These are phyloP conservation scores for Euclidium syriacum DNA, from an alignment of 345 rosid species.

Conservation along the genomic window DNA sequence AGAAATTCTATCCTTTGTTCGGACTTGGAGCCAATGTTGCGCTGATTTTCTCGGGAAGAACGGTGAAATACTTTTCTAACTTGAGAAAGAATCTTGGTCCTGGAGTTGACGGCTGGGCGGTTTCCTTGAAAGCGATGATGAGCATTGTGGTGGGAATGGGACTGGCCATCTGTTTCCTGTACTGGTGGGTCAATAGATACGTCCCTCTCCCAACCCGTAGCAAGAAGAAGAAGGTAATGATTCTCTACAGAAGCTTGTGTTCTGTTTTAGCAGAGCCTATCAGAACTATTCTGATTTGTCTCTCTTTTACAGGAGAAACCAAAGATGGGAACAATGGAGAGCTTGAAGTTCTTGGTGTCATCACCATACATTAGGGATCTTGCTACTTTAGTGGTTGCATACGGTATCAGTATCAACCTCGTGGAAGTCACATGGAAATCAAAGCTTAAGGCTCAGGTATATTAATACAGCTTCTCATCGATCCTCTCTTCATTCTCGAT, in stretches of 20 bases:
- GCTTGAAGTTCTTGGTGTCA: slow-evolving; percentile 91
- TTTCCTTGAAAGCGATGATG: slow-evolving; percentile 96
- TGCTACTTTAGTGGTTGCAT: slow-evolving; percentile 95
- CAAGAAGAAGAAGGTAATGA: slow-evolving; percentile 88
- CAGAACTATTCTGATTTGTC: slow-evolving; percentile 10
- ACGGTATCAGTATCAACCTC: slow-evolving; percentile 96
- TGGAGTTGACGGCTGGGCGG: slow-evolving; percentile 98
- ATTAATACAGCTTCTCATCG: background rate
- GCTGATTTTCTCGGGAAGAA: slow-evolving; percentile 87
- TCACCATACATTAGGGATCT: slow-evolving; percentile 88
- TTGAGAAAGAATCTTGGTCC: slow-evolving; percentile 85
- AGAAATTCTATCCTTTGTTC: slow-evolving; percentile 85
- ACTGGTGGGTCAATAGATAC: slow-evolving; percentile 91
- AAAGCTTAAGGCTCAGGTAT: slow-evolving; percentile 98
- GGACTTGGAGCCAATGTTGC: slow-evolving; percentile 98
- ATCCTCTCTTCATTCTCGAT: background rate
- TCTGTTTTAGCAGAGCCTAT: background rate
- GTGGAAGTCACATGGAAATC: slow-evolving; percentile 99
- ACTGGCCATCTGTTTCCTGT: slow-evolving; percentile 62
- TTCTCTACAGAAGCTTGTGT: background rate
- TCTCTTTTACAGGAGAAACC: slow-evolving; percentile 61
- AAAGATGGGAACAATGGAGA: slow-evolving; percentile 94
- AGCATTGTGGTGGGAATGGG: slow-evolving; percentile 93
- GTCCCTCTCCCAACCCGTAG: slow-evolving; percentile 86
- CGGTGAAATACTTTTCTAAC: slow-evolving; percentile 91